Base-by-base conservation (phyloP, 1,284 basidiomycete genomes). In the Malassezia slooffiae region DNA sequence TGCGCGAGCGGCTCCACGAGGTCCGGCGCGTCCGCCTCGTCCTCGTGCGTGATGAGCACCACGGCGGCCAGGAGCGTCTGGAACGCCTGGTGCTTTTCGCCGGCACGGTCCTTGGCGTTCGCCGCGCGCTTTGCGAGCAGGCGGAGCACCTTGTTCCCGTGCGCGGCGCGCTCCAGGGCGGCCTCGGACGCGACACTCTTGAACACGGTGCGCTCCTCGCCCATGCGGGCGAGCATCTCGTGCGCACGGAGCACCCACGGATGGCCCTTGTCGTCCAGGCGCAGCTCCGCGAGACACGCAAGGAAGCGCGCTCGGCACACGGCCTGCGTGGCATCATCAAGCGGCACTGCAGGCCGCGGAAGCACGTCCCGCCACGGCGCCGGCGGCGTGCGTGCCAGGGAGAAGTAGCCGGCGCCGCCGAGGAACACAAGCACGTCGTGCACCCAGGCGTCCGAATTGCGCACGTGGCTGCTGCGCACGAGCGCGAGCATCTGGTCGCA, bases 401-500 rank as follows among this genome's bases (percentile, higher is more conserved):
- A 62, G 68, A 89, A 93, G 49, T 90, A 77, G 0, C 88, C 89
- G 59, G 91, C 77, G 4, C 87, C 77, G 36, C 78, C 73, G 28
- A 95, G 74, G 78, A 87, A 91, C 53, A 88, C 79, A 29, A 96
- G 74, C 36, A 89, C 73, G 9, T 75, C 74, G 44, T 77, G 72
- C 16, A 91, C 74, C 79, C 85, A 86, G 34, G 75, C 75, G 62
- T 91, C 86, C 41, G 77, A 75, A 67, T 85, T 89, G 7, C 84
- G 84, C 29, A 95, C 78, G 0, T 80, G 76, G 5, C 79, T 78
- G 62, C 87, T 90, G 41, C 83, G 80, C 50, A 89, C 74, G 28
- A 95, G 76, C 8, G 79, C 77, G 9, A 79, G 73, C 20, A 95
- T 74, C 72, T 96, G 91, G 46, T 95, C 88, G 34, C 85, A 76